A percentile compares a stretch with the other conserved stretches of the same genome.
phyloP scores from a whole-genome alignment of 83 land plant genomes.

The Thuja plicata region DNA sequence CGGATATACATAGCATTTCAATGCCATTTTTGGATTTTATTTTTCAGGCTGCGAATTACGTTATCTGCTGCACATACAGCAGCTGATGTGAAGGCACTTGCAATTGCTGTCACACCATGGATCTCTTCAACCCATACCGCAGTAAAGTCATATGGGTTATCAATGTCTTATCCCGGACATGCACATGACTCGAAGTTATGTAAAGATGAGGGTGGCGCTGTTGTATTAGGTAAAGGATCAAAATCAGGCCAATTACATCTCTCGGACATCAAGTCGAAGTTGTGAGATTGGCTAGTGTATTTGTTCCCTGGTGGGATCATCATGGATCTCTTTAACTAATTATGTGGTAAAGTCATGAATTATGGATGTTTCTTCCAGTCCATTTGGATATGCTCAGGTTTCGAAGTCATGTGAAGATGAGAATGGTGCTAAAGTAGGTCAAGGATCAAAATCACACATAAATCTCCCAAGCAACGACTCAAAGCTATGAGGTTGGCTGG shows the following conservation, averaged over 20 bases:
- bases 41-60: conserved; percentile 76
- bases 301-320: conserved; percentile 5
- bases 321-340: conserved; percentile 30
- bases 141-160: conserved; percentile 3
- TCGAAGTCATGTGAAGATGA: background rate
- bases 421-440: background rate
- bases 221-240: background rate
- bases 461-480: background rate
- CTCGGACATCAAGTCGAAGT: background rate
- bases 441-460: conserved; percentile 4
- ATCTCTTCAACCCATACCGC: conserved; percentile 13
- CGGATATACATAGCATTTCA: background rate
- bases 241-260: background rate
- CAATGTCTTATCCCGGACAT: background rate
- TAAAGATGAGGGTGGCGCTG: background rate
- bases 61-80: conserved; percentile 83
- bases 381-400: background rate
- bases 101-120: conserved; percentile 56
- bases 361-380: background rate
- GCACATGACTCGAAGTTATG: background rate
- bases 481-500: conserved; percentile 7
- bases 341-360: conserved; percentile 6
- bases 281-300: conserved; percentile 11
- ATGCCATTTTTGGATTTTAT: conserved; percentile 1
- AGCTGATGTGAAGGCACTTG: conserved; percentile 75